Conservation (phyloP, 2,329 filamentous ascomycete species). For the Fusarium sp. region DNA sequence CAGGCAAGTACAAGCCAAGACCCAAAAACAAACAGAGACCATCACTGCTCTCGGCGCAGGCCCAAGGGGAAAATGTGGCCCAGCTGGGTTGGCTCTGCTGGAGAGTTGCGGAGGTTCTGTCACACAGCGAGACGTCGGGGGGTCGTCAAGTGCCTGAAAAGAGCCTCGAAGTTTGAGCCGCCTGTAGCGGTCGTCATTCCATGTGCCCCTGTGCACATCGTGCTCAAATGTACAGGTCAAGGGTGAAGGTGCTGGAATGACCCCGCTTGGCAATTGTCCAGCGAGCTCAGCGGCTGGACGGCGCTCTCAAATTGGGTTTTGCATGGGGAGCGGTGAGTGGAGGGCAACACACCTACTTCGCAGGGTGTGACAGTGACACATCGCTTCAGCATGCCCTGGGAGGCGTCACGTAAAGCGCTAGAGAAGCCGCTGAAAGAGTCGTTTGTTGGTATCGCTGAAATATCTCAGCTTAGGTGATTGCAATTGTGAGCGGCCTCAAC, state of each 20-base stretch:
- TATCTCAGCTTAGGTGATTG: conserved; percentile 38
- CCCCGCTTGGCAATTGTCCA: conserved; percentile 42
- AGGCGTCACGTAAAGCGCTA: conserved; percentile 43
- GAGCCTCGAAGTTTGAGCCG: conserved; percentile 22
- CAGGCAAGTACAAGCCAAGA: neutral
- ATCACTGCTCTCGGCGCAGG: neutral
- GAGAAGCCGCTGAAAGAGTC: conserved; percentile 39
- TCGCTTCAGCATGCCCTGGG: conserved; percentile 45
- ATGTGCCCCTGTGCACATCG: conserved; percentile 37
- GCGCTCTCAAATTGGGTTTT: conserved; percentile 42
- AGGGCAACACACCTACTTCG: conserved; percentile 34
- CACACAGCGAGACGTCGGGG: conserved; percentile 31
- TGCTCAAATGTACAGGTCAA: conserved; percentile 50
- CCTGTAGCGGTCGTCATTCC: conserved; percentile 36
- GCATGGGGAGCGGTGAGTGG: conserved; percentile 34
- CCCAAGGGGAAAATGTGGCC: neutral
- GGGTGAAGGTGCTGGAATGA: conserved; percentile 50
- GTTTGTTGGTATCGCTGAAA: conserved; percentile 48
- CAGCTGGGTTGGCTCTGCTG: conserved; percentile 7
- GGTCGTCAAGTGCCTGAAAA: conserved; percentile 38
- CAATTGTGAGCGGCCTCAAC: conserved; percentile 27
- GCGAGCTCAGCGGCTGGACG: conserved; percentile 35
- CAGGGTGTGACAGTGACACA: conserved; percentile 46
- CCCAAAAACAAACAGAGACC: neutral
- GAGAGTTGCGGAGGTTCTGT: conserved; percentile 36